Conservation (phyloP, 1,284 basidiomycete species). For the Melampsora larici-populina region DNA sequence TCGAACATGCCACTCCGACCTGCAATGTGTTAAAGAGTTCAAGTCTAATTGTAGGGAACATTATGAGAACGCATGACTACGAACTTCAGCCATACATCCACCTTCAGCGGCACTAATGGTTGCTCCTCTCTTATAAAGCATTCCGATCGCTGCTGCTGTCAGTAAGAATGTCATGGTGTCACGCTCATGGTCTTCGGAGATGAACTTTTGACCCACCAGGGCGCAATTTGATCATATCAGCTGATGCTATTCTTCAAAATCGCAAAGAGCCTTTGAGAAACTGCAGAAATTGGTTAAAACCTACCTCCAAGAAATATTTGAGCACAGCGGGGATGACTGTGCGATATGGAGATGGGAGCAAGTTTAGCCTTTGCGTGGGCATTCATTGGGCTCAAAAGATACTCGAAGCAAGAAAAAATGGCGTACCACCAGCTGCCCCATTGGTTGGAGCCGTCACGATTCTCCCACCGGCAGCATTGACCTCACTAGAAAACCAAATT, state of each 20-base stretch:
- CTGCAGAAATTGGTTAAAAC: neutral
- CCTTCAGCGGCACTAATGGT: slow-evolving; percentile 95
- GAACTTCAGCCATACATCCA: slow-evolving; percentile 53
- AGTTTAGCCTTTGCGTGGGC: neutral
- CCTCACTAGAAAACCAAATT: slow-evolving; percentile 62
- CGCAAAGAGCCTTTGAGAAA: neutral
- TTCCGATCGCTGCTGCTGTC: slow-evolving; percentile 80
- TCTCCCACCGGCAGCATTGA: slow-evolving; percentile 84
- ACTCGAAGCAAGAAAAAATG: neutral
- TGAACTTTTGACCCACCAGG: slow-evolving; percentile 60
- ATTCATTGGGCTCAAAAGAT: neutral
- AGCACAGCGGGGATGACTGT: slow-evolving; percentile 76
- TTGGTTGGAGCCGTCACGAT: slow-evolving; percentile 93
- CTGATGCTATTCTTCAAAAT: neutral
- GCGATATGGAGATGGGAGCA: neutral
- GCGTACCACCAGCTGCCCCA: slow-evolving; percentile 57
- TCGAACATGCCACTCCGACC: slow-evolving; percentile 71
- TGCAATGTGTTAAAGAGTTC: slow-evolving; percentile 43
- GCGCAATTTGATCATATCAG: slow-evolving; percentile 22
- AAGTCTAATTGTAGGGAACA: neutral
- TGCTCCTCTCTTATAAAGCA: slow-evolving; percentile 95
- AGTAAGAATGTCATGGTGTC: slow-evolving; percentile 79
- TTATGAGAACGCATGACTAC: neutral
- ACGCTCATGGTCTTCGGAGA: slow-evolving; percentile 81
- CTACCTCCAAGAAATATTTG: slow-evolving; percentile 75